These are phyloP conservation scores for Flaveria trinervia DNA, from an alignment of 129 eudicot genomes.

Conservation along the genomic window DNA sequence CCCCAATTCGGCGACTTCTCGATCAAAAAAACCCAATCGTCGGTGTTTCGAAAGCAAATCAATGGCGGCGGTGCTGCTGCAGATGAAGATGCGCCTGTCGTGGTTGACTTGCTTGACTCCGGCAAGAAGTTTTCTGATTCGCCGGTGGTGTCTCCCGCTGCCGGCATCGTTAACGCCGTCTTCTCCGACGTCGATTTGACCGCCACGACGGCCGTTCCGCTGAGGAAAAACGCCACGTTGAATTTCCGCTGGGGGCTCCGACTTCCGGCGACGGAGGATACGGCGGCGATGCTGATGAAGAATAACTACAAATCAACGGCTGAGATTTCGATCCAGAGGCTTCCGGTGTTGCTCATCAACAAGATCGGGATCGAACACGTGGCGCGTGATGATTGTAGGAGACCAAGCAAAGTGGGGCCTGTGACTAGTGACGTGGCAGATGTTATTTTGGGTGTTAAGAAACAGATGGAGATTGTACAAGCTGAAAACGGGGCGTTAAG, in stretches of 20 bases:
- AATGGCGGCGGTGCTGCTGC: slow-evolving; percentile 17
- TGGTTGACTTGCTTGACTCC: slow-evolving; percentile 31
- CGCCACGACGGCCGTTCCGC: slow-evolving; percentile 58
- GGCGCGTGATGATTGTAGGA: slow-evolving; percentile 32
- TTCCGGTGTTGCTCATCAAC: slow-evolving; percentile 66
- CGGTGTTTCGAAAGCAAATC: slow-evolving; percentile 28
- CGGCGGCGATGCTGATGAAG: slow-evolving; percentile 40
- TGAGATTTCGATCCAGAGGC: slow-evolving; percentile 40
- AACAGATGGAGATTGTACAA: slow-evolving; percentile 55
- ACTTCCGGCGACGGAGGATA: slow-evolving; percentile 45
- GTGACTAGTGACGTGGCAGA: slow-evolving; percentile 43
- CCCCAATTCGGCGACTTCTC: slow-evolving; percentile 81
- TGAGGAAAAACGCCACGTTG: slow-evolving; percentile 52
- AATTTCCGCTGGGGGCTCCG: slow-evolving; percentile 81
- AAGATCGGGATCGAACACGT: slow-evolving; percentile 83
- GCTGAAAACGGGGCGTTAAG: slow-evolving; percentile 57
- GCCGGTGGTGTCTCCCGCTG: slow-evolving; percentile 39
- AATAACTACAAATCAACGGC: slow-evolving; percentile 38
- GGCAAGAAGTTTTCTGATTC: slow-evolving; percentile 35
- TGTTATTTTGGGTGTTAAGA: slow-evolving; percentile 54
- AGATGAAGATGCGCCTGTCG: slow-evolving; percentile 32
- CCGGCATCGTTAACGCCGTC: slow-evolving; percentile 33
- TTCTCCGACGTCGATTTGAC: slow-evolving; percentile 47
- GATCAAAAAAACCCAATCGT: slow-evolving; percentile 57
- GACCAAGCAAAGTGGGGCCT: slow-evolving; percentile 2